Evolutionary conservation across 2,329 filamentous ascomycete genomes (phyloP).

Genomic region (Emergomyces orientalis): DNA sequence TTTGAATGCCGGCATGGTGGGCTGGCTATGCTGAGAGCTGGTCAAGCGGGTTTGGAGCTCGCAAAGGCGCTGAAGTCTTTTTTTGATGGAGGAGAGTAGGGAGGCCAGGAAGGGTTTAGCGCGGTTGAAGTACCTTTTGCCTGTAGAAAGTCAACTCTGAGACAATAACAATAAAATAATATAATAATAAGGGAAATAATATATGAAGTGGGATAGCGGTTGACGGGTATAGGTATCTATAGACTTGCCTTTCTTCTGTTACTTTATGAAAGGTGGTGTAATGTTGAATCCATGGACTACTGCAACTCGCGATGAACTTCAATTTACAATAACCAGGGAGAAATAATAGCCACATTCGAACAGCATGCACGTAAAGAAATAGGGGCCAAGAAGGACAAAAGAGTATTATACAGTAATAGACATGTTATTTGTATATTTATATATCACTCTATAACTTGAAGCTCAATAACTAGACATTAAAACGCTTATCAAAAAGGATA

Average conservation of each 20-base stretch:
- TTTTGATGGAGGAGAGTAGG: background rate
- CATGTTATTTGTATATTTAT: background rate
- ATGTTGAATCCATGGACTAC: no score
- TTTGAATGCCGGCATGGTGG: conserved; percentile 42
- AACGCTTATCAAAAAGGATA: background rate
- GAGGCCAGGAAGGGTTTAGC: conserved; percentile 3
- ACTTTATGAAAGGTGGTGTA: no score
- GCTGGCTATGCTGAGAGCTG: background rate
- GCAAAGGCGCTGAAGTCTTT: background rate
- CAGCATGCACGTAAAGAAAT: background rate
- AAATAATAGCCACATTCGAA: background rate
- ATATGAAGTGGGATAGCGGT: no score
- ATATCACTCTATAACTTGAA: background rate
- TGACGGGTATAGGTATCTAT: no score
- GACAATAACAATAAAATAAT: no score
- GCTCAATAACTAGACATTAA: background rate
- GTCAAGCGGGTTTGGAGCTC: background rate
- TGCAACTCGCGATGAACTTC: no score
- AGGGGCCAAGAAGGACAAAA: background rate
- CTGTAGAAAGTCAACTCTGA: background rate
- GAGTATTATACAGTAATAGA: background rate
- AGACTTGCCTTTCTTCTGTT: no score
- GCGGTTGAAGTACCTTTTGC: background rate
- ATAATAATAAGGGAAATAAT: no score
- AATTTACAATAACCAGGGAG: no score